Conservation (phyloP, 257 asterid genomes). For the Solanum ahanhuiri region DNA sequence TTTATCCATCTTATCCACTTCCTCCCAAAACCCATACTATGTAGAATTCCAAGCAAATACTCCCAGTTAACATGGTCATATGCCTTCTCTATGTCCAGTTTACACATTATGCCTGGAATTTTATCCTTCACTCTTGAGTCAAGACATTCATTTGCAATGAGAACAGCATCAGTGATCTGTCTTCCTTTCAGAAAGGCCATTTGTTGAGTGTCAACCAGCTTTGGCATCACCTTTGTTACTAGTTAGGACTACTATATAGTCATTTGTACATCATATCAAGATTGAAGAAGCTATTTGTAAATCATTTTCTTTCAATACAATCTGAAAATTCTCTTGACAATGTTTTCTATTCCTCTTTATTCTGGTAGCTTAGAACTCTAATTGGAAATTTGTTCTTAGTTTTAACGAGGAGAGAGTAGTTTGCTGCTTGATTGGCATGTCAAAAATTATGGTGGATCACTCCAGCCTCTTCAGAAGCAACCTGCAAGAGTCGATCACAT, state of each 20-base stretch:
- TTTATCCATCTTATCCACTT: no score
- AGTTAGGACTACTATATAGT: background rate
- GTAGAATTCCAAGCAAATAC: no score
- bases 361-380: background rate
- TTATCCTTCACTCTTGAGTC: no score
- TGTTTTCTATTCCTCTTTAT: background rate
- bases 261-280: background rate
- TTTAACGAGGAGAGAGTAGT: background rate
- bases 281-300: background rate
- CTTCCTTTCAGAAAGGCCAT: no score
- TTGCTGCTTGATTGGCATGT: background rate
- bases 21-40: no score
- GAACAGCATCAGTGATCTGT: no score
- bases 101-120: no score
- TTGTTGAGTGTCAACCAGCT: no score
- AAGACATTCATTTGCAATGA: no score
- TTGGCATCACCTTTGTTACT: no score
- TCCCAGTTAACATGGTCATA: no score
- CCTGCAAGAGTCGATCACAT: background rate
- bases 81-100: no score
- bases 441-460: background rate
- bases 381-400: background rate
- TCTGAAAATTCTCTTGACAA: background rate
- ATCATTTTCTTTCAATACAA: background rate
- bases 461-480: background rate